Base-by-base conservation (phyloP, 441 rosid species). In the Raphanus hybrid region DNA sequence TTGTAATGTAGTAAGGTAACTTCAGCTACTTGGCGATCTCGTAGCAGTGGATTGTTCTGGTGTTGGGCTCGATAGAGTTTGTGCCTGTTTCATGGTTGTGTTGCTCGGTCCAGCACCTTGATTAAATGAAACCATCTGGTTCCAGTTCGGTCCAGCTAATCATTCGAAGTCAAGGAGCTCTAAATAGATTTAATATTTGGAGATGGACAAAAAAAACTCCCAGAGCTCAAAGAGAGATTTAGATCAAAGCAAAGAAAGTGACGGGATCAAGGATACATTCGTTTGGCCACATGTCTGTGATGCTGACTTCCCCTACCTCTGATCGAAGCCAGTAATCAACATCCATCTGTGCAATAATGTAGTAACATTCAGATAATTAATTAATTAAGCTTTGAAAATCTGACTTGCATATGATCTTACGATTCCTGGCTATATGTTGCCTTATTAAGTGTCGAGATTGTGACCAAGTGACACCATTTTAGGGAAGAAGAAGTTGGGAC, bases 321-420 rank as follows among this genome's bases (percentile, higher is more conserved):
- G 99, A 93, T 85, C 86, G 86, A 65, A 96, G 96, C 98, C 97
- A 92, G 87, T 93, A 96, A 85, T 96, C 99, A 68, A 89, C 93
- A 69, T 87, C 95, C 78, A 86, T 86, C 99, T 96, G 91, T 84
- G 78, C 63, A 71, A 20, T 72, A 39, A 71, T 57, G 74, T 69
- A 58, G 75, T 73, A 58, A 34, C 67, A 75, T 70, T 5, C n/a
- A 78, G 4, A 68, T 52, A 8, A 68, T 20, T 39, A 37, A 37
- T 73, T 66, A 34, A 9, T 26, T 20, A 34, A 45, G 67, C 63
- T 75, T 27, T 39, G n/a, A 27, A 43, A 58, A 55, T 55, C 59
- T 15, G 3, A 43, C 15, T 8, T 32, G 20, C 23, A 16, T 65
- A 29, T 65, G 55, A 29, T 45, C 9, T 57, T 23, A 81, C 20